phyloP scores from a whole-genome alignment of 352 stramenopile genomes.

The Globisporangium perplexum region DNA sequence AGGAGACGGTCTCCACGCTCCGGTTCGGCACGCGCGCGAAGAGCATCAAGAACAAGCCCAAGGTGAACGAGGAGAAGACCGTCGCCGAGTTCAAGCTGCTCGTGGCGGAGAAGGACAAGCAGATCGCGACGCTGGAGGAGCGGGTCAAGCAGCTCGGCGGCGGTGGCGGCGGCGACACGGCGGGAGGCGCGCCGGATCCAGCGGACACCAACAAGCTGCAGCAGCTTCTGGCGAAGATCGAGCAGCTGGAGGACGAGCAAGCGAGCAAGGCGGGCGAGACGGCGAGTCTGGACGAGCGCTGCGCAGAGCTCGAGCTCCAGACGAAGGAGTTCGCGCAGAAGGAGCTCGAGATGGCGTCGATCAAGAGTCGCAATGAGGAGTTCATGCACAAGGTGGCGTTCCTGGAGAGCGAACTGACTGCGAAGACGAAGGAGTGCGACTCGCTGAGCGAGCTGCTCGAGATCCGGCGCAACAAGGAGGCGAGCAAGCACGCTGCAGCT shows the following conservation, averaged over 20 bases:
- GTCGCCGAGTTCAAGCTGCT: constrained; percentile 68
- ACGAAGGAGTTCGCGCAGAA: constrained; percentile 33
- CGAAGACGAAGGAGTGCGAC: constrained; percentile 42
- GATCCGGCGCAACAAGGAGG: constrained; percentile 8
- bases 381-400: constrained; percentile 43
- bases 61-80: constrained; percentile 89
- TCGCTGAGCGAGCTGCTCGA: constrained; percentile 36
- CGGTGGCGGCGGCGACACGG: not conserved
- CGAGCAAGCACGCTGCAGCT: not conserved
- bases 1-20: constrained; percentile 71
- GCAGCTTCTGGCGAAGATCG: constrained; percentile 38
- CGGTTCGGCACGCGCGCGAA: constrained; percentile 73
- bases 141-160: constrained; percentile 23
- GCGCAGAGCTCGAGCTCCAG: constrained; percentile 37
- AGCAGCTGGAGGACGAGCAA: constrained; percentile 58
- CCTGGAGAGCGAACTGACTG: constrained; percentile 39
- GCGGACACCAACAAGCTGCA: constrained; percentile 18
- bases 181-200: not conserved
- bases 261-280: constrained; percentile 47
- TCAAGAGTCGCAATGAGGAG: constrained; percentile 41
- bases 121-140: constrained; percentile 34
- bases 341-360: constrained; percentile 30
- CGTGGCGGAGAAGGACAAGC: constrained; percentile 47
- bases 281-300: constrained; percentile 45
- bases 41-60: constrained; percentile 77